Evolutionary conservation across 192 early-diverging fungal genomes (phyloP), one percentile per base, ranked within the genome.

Genomic region (Coemansia sp.): DNA sequence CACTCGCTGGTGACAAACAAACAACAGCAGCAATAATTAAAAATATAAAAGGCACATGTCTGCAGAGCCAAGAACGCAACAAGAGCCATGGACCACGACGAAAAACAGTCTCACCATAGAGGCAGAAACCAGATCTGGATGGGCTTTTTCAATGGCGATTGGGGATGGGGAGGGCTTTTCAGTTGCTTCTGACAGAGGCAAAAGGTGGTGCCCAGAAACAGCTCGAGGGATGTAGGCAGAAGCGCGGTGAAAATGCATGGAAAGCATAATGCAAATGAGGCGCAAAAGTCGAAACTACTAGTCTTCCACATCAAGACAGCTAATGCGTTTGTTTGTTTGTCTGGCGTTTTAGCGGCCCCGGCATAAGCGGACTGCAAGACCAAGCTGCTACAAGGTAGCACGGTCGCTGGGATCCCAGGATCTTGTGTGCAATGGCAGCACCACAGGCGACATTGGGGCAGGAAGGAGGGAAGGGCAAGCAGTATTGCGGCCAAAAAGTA

Each of bases 241-340:
- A 56, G 30, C 13, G 53, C 53, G 2, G 30, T 15, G 16, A 34
- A 32, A 56, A 32, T 29, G 4, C 29, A 11, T 56, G 53, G 3
- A 12, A 18, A n/a, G 61, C 24, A 62, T 62, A 62, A 62, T 62
- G 18, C 37, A 13, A 62, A 62, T 22, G 61, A 62, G 61, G 61
- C 61, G 61, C 61, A 62, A 34, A 30, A 29, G 53, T 32, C 30
- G 30, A 56, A 32, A 20, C 13, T 13, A 29, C 29, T 55, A 55
- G 52, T 32, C 52, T 32, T 55, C 53, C 29, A n/a, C 29, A 56
- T 53, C 27, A 29, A 53, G 50, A 16, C 27, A 15, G 22, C 50
- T 53, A 53, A 53, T 56, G 30, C 53, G 6, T 29, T 56, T 56
- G 53, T 56, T 56, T 56, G 53, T 56, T 56, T 56, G 53, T 32